Conservation (phyloP, 768 basidiomycete species). For the Galerina marginata region DNA sequence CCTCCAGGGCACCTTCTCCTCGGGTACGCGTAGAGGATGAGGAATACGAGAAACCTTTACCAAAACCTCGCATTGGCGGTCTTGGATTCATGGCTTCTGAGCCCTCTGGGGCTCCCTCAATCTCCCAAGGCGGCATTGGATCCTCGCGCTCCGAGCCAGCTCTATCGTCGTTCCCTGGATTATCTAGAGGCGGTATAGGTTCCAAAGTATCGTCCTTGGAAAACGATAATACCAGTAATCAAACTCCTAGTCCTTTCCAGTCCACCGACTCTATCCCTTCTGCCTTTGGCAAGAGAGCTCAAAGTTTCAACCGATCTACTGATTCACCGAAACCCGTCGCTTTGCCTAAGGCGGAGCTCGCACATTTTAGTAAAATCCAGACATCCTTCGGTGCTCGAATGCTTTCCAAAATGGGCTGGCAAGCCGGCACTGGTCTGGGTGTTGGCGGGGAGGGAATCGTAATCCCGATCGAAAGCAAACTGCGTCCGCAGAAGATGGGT, state of each 20-base stretch:
- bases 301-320: conserved; percentile 58
- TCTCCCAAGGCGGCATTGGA: conserved; percentile 49
- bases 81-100: conserved; percentile 22
- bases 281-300: conserved; percentile 41
- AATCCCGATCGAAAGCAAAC: conserved; percentile 84
- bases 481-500: conserved; percentile 86
- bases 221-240: conserved; percentile 9
- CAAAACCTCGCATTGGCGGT: conserved; percentile 48
- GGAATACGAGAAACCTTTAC: conserved; percentile 43
- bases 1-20: conserved; percentile 61
- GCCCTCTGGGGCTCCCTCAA: conserved; percentile 28
- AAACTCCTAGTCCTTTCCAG: conserved; percentile 21
- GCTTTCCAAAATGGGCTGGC: conserved; percentile 97
- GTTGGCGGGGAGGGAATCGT: conserved; percentile 79
- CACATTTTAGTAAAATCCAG: conserved; percentile 84
- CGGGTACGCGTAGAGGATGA: conserved; percentile 57
- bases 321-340: conserved; percentile 53
- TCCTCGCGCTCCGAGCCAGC: conserved; percentile 26
- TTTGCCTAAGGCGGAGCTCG: conserved; percentile 67
- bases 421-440: conserved; percentile 81
- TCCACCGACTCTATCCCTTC: conserved; percentile 42
- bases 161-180: conserved; percentile 15
- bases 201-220: conserved; percentile 11
- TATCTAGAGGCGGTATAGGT: conserved; percentile 37
- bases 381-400: conserved; percentile 86